Base-by-base conservation (phyloP, 352 stramenopile species). In the Globisporangium lucens region DNA sequence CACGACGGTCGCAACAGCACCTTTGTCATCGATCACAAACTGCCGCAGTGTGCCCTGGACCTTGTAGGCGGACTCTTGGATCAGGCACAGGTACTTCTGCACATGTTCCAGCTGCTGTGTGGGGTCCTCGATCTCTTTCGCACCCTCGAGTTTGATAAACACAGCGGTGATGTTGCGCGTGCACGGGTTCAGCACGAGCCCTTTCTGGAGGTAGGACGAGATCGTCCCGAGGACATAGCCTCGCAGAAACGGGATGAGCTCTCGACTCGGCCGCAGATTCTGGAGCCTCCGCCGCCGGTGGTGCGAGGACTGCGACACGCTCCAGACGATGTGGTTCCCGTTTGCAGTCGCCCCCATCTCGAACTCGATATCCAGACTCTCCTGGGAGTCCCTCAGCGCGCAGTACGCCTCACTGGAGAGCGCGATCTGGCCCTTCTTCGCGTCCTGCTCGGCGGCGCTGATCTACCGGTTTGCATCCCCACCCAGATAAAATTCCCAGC, bases 21-120 rank as follows among this genome's bases (percentile, higher is more conserved):
- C 89, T 71, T 96, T 95, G 70, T 95, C 87, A 43, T 96, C 89
- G 43, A 96, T 93, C 7, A 95, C 71, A 56, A 96, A 94, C 66
- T 96, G 89, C 9, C 87, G 85, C 17, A 96, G 71, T 35, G 84
- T 93, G 46, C 85, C 83, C 29, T 94, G 85, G 0, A 90, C 82
- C 49, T 90, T 90, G 72, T 94, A 94, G 0, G 81, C 83, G 5
- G 83, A 88, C 52, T 92, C 85, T 65, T 92, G 84, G 41, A 94
- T 89, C 7, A 83, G 65, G 41, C 79, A 89, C 55, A 94, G 65
- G 6, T 74, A 85, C 36, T 78, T 77, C 13, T 92, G 83, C 43
- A 91, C 83, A 7, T 77, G 73, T 38, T 82, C 74, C 2, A 91
- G 61, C 55, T 94, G 85, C 4, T 73, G 69, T 0, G 36, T 33